phyloP scores from a whole-genome alignment of 2,329 filamentous ascomycete species.

The Cryphonectria radicalis region DNA sequence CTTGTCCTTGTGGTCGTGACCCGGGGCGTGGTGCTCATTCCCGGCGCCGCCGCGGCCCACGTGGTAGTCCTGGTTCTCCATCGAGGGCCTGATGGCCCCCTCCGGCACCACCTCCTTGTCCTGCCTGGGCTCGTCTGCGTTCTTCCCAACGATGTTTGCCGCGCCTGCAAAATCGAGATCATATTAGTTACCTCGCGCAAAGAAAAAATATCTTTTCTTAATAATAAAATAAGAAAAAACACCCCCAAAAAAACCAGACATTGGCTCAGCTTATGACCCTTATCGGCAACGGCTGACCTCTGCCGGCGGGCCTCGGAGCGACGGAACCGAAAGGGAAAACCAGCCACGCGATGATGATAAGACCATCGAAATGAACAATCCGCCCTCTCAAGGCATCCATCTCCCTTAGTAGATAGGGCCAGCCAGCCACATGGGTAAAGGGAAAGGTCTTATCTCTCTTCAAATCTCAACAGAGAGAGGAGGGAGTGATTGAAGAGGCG shows the following conservation, averaged over 20 bases:
- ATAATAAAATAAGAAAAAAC: no score
- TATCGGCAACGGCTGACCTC: neutral
- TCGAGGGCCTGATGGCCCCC: slow-evolving; percentile 52
- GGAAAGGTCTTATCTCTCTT: neutral
- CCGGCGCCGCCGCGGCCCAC: slow-evolving; percentile 64
- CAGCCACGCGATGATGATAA: slow-evolving; percentile 9
- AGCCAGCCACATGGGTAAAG: neutral
- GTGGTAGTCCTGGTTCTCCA: slow-evolving; percentile 57
- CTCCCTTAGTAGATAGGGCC: neutral
- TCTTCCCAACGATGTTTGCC: slow-evolving; percentile 61
- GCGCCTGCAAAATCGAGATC: slow-evolving; percentile 47
- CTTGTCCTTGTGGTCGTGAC: slow-evolving; percentile 31
- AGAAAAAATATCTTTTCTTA: neutral
- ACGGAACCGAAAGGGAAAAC: neutral
- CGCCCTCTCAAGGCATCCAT: neutral
- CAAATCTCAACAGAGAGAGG: neutral
- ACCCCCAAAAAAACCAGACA: neutral
- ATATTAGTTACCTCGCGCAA: neutral
- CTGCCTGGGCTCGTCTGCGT: slow-evolving; percentile 44
- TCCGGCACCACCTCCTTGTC: slow-evolving; percentile 60
- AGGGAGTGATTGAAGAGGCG: neutral
- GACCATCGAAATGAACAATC: neutral
- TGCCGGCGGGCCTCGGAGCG: neutral
- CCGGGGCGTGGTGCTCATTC: slow-evolving; percentile 51
- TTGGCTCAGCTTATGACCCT: neutral